Evolutionary conservation across 2,329 filamentous ascomycete genomes (phyloP).

Genomic region (Xylaria sp.): DNA sequence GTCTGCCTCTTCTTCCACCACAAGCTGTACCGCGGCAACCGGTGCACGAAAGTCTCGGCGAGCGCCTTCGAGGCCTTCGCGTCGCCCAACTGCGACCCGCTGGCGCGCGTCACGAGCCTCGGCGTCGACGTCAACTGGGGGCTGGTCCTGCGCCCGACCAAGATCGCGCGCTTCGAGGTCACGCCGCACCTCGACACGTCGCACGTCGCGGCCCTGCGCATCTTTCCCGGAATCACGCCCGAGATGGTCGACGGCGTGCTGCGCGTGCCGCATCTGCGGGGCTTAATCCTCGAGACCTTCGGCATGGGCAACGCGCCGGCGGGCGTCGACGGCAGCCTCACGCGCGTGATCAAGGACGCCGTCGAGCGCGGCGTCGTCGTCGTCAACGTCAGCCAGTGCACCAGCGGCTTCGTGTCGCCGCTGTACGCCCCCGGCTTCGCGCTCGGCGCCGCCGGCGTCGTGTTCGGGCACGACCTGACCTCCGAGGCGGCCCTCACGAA

Average conservation of each 20-base stretch:
- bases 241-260: constrained; percentile 91
- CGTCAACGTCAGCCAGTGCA: constrained; percentile 92
- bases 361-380: constrained; percentile 85
- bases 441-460: constrained; percentile 84
- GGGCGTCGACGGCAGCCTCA: constrained; percentile 81
- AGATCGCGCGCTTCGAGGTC: constrained; percentile 78
- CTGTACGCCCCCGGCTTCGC: constrained; percentile 83
- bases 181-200: constrained; percentile 82
- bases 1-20: constrained; percentile 96
- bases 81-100: constrained; percentile 84
- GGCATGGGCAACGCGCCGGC: constrained; percentile 92
- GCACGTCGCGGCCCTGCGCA: constrained; percentile 88
- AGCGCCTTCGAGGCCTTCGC: constrained; percentile 89
- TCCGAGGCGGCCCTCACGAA: constrained; percentile 93
- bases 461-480: constrained; percentile 89
- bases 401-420: constrained; percentile 78
- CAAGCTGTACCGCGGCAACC: constrained; percentile 87
- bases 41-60: constrained; percentile 87
- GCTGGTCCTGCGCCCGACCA: constrained; percentile 77
- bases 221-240: constrained; percentile 94
- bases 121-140: constrained; percentile 86
- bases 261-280: constrained; percentile 77
- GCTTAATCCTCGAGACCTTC: constrained; percentile 90
- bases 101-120: constrained; percentile 84
- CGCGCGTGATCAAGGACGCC: constrained; percentile 79